phyloP scores from a whole-genome alignment of 2,329 filamentous ascomycete genomes.

The Plenodomus tracheiphilus region DNA sequence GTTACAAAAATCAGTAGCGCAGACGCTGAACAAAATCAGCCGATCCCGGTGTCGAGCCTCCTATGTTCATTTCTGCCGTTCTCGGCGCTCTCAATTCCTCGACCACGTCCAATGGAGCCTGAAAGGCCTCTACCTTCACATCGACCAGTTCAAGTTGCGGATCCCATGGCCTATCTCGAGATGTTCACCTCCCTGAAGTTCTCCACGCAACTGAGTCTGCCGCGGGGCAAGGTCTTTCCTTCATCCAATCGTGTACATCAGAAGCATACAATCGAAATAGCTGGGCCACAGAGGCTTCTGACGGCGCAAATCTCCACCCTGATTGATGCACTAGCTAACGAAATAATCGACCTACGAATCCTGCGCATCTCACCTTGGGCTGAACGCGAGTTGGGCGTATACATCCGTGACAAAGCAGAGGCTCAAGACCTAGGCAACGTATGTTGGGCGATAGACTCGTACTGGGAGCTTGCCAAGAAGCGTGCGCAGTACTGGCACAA shows the following conservation, averaged over 20 bases:
- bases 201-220: slow-evolving; percentile 53
- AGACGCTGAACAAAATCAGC: slow-evolving; percentile 20
- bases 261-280: slow-evolving; percentile 59
- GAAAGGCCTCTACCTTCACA: slow-evolving; percentile 62
- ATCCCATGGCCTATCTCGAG: slow-evolving; percentile 70
- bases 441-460: slow-evolving; percentile 70
- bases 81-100: slow-evolving; percentile 25
- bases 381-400: slow-evolving; percentile 60
- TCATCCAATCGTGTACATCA: slow-evolving; percentile 22
- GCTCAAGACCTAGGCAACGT: slow-evolving; percentile 61
- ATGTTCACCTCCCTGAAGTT: slow-evolving; percentile 71
- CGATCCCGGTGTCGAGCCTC: slow-evolving; percentile 35
- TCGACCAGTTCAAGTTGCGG: slow-evolving; percentile 62
- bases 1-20: slow-evolving; percentile 23
- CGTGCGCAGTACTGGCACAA: slow-evolving; percentile 66
- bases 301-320: slow-evolving; percentile 61
- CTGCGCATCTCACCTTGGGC: slow-evolving; percentile 62
- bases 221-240: slow-evolving; percentile 13
- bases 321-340: slow-evolving; percentile 47
- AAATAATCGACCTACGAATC: slow-evolving; percentile 60
- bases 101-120: slow-evolving; percentile 26
- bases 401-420: slow-evolving; percentile 49
- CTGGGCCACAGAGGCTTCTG: slow-evolving; percentile 59
- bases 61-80: slow-evolving; percentile 49
- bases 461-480: slow-evolving; percentile 63